Base-by-base conservation (phyloP, 306 rosid species). In the Crotalaria pallida region DNA sequence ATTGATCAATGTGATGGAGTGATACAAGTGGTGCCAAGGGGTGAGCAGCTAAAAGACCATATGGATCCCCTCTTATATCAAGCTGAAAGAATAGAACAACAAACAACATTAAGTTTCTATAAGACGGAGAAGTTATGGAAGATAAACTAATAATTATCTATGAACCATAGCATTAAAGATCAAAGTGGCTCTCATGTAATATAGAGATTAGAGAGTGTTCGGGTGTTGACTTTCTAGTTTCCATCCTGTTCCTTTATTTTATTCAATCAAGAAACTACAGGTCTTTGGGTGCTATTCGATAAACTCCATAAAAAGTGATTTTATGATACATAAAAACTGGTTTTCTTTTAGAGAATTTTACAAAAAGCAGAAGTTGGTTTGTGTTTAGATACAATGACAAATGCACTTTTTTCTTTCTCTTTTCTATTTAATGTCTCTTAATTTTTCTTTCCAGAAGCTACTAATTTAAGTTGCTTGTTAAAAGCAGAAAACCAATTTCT, bases 31-130 rank as follows among this genome's bases (percentile, higher is more conserved):
- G 97, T 10, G 86, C 83, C 84, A 87, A 10, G 27, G 97, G 97
- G 40, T 95, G 99, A 0, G 97, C 97, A 2, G 99, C 96, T 75
- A 95, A 75, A 38, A 87, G 12, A 10, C 99, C 99, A 67, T 83
- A 87, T 3, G 92, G 80, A 23, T 84, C 77, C 26, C 96, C 96
- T 71, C 85, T 75, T 67, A 95, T 83, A 64, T 95, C 99, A 50
- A 91, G 79, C 99, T 95, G 92, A 45, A 75, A 77, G 23, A 65
- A 49, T 58, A 58, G 5, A 29, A 21, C 47, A 33, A 33, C 23
- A 23, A 17, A 65, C 73, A 23, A 23, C 5, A 16, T 12, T 61
- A 67, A 71, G 12, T 29, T 69, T 62, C 66, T 57, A 36, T 13
- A 12, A 33, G 52, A 48, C 13, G 31, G 16, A 57, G 33, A 9